Conservation (phyloP, 306 rosid species). For the Aeschynomene evenia region DNA sequence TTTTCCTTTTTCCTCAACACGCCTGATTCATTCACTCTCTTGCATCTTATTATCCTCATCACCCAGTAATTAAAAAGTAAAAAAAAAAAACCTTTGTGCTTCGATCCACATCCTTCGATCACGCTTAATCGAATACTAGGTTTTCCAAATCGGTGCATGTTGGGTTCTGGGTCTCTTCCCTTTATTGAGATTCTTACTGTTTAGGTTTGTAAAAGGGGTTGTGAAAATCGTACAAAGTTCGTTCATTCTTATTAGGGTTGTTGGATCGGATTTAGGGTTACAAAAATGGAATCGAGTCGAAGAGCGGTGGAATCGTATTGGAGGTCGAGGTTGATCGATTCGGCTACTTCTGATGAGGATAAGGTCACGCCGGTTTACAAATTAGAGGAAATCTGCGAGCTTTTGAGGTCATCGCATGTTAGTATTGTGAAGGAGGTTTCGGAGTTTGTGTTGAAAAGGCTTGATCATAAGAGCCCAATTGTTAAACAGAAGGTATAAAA, state of each 20-base stretch:
- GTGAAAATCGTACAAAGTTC: not conserved
- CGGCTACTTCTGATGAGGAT: slow-evolving; percentile 90
- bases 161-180: not conserved
- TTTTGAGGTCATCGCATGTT: slow-evolving; percentile 80
- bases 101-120: not conserved
- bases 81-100: not conserved
- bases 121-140: not conserved
- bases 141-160: not conserved
- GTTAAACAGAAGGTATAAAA: slow-evolving; percentile 84
- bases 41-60: not conserved
- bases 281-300: slow-evolving; percentile 86
- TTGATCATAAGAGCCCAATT: slow-evolving; percentile 89
- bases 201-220: slow-evolving; percentile 15
- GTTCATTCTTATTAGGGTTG: not conserved
- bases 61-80: not conserved
- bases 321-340: slow-evolving; percentile 87
- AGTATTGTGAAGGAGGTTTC: slow-evolving; percentile 91
- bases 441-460: slow-evolving; percentile 74
- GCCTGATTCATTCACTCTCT: not conserved
- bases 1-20: not conserved
- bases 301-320: slow-evolving; percentile 98
- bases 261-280: slow-evolving; percentile 17
- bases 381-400: slow-evolving; percentile 84
- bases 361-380: slow-evolving; percentile 90
- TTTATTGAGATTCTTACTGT: not conserved